Evolutionary conservation across 805 yeast species (phyloP).

Genomic region (Hanseniaspora hatyaiensis): DNA sequence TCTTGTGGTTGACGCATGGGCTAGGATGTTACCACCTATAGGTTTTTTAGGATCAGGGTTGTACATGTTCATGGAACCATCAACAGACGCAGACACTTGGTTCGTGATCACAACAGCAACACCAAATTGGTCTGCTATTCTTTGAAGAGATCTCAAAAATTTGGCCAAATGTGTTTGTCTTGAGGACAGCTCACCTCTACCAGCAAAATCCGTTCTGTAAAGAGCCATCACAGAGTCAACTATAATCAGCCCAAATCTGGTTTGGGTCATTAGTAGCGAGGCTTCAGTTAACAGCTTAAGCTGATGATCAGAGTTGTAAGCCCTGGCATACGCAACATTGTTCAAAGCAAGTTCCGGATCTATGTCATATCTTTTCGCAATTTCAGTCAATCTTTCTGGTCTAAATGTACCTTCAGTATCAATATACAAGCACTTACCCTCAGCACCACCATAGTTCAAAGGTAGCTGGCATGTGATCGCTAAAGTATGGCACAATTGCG

Average conservation of each 20-base stretch:
- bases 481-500: constrained; percentile 90
- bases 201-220: constrained; percentile 87
- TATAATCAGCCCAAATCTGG: constrained; percentile 76
- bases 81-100: constrained; percentile 97
- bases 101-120: constrained; percentile 91
- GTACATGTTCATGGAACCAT: constrained; percentile 54
- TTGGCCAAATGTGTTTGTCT: constrained; percentile 90
- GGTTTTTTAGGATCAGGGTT: constrained; percentile 98
- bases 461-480: constrained; percentile 96
- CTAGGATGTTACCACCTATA: constrained; percentile 94
- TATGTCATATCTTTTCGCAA: constrained; percentile 82
- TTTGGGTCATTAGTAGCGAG: constrained; percentile 90
- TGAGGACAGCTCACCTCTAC: constrained; percentile 91
- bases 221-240: constrained; percentile 98
- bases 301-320: constrained; percentile 95
- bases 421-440: constrained; percentile 89
- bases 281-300: constrained; percentile 75
- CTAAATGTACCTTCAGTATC: constrained; percentile 97
- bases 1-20: constrained; percentile 92
- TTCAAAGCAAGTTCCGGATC: constrained; percentile 90
- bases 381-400: constrained; percentile 77
- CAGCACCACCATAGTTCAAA: constrained; percentile 95
- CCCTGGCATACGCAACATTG: constrained; percentile 94
- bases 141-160: constrained; percentile 79
- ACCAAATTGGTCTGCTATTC: constrained; percentile 95